Percentiles rank a stretch among this genome's conserved stretches.
Evolutionary conservation across 345 rosid species (phyloP).

Genomic region (Cardamine occulta): DNA sequence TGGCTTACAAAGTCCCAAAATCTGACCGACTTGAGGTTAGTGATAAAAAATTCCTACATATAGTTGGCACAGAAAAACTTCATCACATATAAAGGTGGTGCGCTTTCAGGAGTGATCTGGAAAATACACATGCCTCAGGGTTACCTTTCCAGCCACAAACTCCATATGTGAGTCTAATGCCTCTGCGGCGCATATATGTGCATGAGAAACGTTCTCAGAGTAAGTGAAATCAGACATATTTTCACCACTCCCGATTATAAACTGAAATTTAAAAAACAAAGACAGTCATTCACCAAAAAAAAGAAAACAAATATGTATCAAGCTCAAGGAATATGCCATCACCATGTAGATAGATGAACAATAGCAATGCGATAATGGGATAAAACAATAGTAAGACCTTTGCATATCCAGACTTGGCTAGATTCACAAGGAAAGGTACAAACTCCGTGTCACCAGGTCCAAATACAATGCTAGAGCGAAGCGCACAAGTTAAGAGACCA

Average conservation of each 20-base stretch:
- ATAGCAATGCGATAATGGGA: conserved; percentile 7
- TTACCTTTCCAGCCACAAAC: conserved; percentile 94
- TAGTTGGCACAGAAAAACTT: conserved; percentile 27
- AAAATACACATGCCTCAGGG: conserved; percentile 12
- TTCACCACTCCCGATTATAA: conserved; percentile 79
- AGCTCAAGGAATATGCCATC: conserved; percentile 14
- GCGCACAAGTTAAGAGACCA: conserved; percentile 87
- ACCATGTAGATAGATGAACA: neutral
- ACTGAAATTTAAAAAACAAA: conserved; percentile 56
- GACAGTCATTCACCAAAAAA: conserved; percentile 6
- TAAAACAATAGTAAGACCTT: conserved; percentile 58
- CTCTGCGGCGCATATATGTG: conserved; percentile 78
- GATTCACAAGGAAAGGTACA: conserved; percentile 60
- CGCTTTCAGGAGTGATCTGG: conserved; percentile 4
- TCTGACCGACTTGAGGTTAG: conserved; percentile 73
- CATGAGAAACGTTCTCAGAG: conserved; percentile 85
- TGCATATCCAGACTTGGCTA: conserved; percentile 80
- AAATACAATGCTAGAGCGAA: conserved; percentile 88
- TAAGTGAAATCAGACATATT: conserved; percentile 89
- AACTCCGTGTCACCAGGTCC: conserved; percentile 81
- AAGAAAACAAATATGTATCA: neutral
- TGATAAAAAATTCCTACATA: conserved; percentile 88
- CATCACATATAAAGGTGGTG: conserved; percentile 26
- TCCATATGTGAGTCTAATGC: conserved; percentile 69
- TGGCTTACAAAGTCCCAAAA: conserved; percentile 79